Conservation (phyloP, 768 basidiomycete species). For the Lentinula aciculospora region DNA sequence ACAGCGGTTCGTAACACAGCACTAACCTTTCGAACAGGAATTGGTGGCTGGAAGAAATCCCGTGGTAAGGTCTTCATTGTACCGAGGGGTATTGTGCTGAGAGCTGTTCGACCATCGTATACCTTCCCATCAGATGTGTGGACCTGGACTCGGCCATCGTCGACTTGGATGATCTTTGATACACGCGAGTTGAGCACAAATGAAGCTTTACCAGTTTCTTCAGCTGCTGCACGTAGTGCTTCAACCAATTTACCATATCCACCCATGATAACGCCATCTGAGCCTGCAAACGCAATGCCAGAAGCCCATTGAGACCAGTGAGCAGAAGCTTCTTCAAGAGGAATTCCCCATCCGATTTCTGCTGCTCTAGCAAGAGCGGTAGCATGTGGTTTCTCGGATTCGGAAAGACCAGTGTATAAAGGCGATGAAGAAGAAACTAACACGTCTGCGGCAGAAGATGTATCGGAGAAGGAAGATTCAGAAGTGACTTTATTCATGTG, state of each 20-base stretch:
- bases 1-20: background rate
- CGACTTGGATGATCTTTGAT: background rate
- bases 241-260: constrained; percentile 1
- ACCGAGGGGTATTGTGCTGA: constrained; percentile 6
- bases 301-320: constrained; percentile 1
- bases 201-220: constrained; percentile 1
- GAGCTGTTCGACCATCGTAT: background rate
- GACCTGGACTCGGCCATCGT: background rate
- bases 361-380: constrained; percentile 2
- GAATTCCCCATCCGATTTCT: constrained; percentile 6
- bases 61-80: background rate
- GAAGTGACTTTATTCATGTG: background rate
- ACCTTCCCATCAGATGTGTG: background rate
- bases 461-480: background rate
- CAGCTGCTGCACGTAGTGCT: background rate
- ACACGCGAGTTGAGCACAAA: background rate
- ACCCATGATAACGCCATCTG: constrained; percentile 5
- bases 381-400: background rate
- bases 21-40: background rate
- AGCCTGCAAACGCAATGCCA: constrained; percentile 3
- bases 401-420: constrained; percentile 2
- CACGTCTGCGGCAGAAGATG: constrained; percentile 4
- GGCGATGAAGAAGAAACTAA: background rate
- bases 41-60: constrained; percentile 4
- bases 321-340: background rate